Evolutionary conservation across 1,284 basidiomycete genomes (phyloP).

Genomic region (Leccinum holopus): DNA sequence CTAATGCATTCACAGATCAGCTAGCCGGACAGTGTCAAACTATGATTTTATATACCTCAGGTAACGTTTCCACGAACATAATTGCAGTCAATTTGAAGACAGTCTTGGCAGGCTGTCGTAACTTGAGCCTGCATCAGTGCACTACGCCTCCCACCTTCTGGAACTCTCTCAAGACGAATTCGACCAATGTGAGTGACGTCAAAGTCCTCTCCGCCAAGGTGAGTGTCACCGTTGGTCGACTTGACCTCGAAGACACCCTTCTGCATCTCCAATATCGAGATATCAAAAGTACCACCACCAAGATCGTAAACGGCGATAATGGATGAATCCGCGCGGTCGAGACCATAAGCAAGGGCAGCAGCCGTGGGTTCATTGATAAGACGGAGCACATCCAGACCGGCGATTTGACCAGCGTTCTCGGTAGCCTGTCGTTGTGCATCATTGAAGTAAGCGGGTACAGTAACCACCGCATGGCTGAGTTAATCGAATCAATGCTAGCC

Average conservation of each 20-base stretch:
- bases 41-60: neutral
- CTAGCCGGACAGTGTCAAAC: neutral
- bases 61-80: neutral
- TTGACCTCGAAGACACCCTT: constrained; percentile 99
- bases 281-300: constrained; percentile 95
- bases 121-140: neutral
- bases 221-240: constrained; percentile 98
- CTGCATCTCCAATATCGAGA: constrained; percentile 98
- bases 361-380: constrained; percentile 99
- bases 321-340: constrained; percentile 80
- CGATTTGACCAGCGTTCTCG: constrained; percentile 96
- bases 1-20: neutral
- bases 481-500: constrained; percentile 6
- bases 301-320: constrained; percentile 97
- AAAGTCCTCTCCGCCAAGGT: constrained; percentile 98
- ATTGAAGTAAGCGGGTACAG: constrained; percentile 99
- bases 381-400: constrained; percentile 95
- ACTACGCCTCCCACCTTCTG: constrained; percentile 61
- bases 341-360: constrained; percentile 95
- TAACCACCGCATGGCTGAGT: constrained; percentile 78
- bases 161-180: constrained; percentile 89
- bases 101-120: neutral
- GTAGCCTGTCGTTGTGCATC: constrained; percentile 99
- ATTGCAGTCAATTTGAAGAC: neutral
- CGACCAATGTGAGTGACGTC: constrained; percentile 88